Conservation (phyloP, 148 eudicot species). For the Fagopyrum esculentum region DNA sequence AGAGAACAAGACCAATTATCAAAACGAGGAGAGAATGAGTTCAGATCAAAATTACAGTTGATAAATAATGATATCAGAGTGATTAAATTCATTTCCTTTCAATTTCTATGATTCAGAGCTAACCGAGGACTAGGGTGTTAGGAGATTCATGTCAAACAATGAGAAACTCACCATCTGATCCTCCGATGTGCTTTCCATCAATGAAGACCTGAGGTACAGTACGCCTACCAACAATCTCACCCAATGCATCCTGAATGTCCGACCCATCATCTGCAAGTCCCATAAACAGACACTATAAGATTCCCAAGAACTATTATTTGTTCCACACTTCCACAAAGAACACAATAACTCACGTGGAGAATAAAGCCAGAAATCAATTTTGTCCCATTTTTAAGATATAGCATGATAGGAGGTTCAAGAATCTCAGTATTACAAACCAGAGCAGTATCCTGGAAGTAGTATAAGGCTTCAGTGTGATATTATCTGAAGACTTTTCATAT, state of each 20-base stretch:
- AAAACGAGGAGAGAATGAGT: no score
- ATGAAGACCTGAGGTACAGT: slow-evolving; percentile 97
- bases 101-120: no score
- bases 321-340: background rate
- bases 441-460: background rate
- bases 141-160: background rate
- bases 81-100: no score
- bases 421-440: background rate
- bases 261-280: slow-evolving; percentile 61
- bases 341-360: background rate
- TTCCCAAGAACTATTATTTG: background rate
- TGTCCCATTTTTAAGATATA: background rate
- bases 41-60: no score
- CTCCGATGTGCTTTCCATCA: slow-evolving; percentile 90
- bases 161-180: slow-evolving; percentile 77
- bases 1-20: no score
- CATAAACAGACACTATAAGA: background rate
- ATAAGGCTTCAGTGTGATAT: background rate
- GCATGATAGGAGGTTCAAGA: background rate
- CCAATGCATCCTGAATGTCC: slow-evolving; percentile 68
- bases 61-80: no score
- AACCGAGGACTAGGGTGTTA: background rate
- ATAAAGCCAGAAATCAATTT: background rate
- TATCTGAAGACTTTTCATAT: background rate
- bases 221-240: slow-evolving; percentile 66